Evolutionary conservation across 441 rosid genomes (phyloP).

Genomic region (Gossypium gossypioides): DNA sequence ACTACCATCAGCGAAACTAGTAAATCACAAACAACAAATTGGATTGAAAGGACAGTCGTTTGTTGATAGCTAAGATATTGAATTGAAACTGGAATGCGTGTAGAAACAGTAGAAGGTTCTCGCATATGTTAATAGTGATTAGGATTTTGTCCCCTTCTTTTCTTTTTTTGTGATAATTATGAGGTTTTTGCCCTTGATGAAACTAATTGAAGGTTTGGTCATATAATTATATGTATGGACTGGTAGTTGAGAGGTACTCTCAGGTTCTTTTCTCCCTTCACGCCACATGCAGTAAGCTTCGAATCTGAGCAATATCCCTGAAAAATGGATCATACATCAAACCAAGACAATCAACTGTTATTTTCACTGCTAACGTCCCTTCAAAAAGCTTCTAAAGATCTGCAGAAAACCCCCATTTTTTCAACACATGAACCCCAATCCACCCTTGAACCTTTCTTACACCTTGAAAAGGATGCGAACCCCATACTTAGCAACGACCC

Average conservation of each 20-base stretch:
- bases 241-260: not conserved
- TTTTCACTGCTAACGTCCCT: slow-evolving; percentile 22
- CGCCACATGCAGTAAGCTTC: not conserved
- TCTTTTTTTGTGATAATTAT: too few species aligned
- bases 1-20: not conserved
- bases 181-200: not conserved
- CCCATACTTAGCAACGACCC: slow-evolving; percentile 18
- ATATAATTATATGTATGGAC: not conserved
- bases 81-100: not conserved
- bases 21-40: not conserved
- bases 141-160: not conserved
- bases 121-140: not conserved
- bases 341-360: not conserved
- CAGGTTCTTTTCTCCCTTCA: not conserved
- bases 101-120: not conserved
- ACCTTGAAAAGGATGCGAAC: slow-evolving; percentile 18
- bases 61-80: not conserved
- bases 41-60: not conserved
- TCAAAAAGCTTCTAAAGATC: slow-evolving; percentile 28
- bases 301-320: not conserved
- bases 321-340: slow-evolving; percentile 19
- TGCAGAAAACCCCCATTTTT: slow-evolving; percentile 31
- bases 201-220: slow-evolving; percentile 9
- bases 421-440: slow-evolving; percentile 20
- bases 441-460: slow-evolving; percentile 17